Conservation (phyloP, 306 rosid species). For the Trichosanthes truncata region DNA sequence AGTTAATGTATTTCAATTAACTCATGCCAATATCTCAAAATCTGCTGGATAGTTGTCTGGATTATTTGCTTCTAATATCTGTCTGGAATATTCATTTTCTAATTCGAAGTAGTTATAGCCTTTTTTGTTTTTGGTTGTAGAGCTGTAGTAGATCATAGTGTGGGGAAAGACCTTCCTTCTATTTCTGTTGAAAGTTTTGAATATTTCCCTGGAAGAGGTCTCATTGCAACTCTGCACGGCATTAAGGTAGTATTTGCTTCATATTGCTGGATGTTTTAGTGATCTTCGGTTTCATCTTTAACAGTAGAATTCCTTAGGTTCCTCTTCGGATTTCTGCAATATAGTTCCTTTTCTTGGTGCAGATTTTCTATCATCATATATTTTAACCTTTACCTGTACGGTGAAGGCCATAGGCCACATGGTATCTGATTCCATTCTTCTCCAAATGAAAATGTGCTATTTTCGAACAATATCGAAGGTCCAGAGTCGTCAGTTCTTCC, state of each 20-base stretch:
- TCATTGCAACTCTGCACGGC: constrained; percentile 71
- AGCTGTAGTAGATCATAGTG: constrained; percentile 95
- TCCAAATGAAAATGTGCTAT: background rate
- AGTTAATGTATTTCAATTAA: background rate
- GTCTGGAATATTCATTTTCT: constrained; percentile 3
- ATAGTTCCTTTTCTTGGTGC: background rate
- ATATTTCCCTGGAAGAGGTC: constrained; percentile 97
- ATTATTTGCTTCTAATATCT: background rate
- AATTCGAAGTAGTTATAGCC: background rate
- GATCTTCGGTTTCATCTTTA: background rate
- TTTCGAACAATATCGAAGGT: background rate
- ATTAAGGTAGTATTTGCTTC: constrained; percentile 38
- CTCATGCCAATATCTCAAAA: background rate
- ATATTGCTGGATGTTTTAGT: background rate
- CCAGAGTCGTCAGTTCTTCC: background rate
- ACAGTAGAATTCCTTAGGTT: background rate
- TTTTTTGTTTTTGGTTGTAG: constrained; percentile 36
- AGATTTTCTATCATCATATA: background rate
- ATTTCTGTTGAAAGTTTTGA: constrained; percentile 86
- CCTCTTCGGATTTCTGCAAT: background rate
- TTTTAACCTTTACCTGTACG: background rate
- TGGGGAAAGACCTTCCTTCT: constrained; percentile 90
- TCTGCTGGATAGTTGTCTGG: background rate
- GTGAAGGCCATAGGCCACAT: background rate
- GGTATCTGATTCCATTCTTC: background rate